Evolutionary conservation across 1,284 basidiomycete genomes (phyloP).

Genomic region (Tausonia pullulans): DNA sequence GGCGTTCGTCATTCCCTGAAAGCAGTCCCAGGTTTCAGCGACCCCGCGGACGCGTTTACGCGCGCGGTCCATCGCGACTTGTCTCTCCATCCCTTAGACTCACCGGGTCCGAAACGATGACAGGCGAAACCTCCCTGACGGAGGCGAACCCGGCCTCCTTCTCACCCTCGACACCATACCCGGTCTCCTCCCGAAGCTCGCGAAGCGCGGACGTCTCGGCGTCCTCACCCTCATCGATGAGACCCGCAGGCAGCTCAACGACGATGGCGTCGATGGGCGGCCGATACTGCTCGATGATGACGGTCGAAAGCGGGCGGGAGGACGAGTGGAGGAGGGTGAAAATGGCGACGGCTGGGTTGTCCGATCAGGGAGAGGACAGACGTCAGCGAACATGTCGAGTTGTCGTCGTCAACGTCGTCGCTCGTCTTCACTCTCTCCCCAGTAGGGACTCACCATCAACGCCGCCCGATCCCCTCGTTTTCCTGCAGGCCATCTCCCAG

Average conservation of each 20-base stretch:
- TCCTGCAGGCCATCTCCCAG: slow-evolving; percentile 78
- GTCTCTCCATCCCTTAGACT: slow-evolving; percentile 21
- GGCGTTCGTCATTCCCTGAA: slow-evolving; percentile 35
- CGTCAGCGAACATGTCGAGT: not conserved
- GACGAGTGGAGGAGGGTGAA: slow-evolving; percentile 65
- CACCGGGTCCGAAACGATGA: slow-evolving; percentile 68
- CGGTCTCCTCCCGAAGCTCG: slow-evolving; percentile 84
- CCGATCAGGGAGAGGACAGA: not conserved
- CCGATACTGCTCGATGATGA: slow-evolving; percentile 71
- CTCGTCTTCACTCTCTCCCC: too few relatives aligned
- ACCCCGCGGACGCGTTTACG: too few relatives aligned
- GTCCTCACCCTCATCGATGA: slow-evolving; percentile 71
- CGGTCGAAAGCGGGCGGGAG: slow-evolving; percentile 46
- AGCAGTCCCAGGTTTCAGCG: too few relatives aligned
- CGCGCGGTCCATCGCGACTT: not conserved
- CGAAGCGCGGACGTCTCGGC: slow-evolving; percentile 54
- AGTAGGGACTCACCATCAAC: slow-evolving; percentile 54
- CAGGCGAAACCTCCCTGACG: slow-evolving; percentile 53
- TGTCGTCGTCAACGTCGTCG: too few relatives aligned
- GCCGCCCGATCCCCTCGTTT: slow-evolving; percentile 57
- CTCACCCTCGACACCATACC: slow-evolving; percentile 43
- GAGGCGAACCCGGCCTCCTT: slow-evolving; percentile 39
- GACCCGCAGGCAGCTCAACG: slow-evolving; percentile 66
- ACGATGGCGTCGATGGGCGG: slow-evolving; percentile 6
- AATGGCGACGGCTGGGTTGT: slow-evolving; percentile 58